Base-by-base conservation (phyloP, 2,329 filamentous ascomycete genomes). In the Elsinoe necatrix region DNA sequence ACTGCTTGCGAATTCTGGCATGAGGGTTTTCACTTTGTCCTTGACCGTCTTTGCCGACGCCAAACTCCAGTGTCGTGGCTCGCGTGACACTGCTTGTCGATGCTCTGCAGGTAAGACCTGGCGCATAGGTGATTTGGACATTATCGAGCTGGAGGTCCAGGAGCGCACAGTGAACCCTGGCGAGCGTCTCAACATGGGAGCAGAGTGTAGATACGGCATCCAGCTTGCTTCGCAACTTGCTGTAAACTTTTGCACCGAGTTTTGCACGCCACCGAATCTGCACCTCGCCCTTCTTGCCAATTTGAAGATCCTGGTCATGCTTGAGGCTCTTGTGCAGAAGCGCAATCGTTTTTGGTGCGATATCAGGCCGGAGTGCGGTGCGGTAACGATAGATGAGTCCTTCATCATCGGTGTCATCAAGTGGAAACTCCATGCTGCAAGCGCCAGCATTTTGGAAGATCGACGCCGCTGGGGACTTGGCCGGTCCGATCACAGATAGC, bases 381-480 rank as follows among this genome's bases (percentile, higher is more conserved):
- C 54, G 54, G 21, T 21, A 48, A 4, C 12, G 16, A 16, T 48
- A 56, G 48, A 52, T 52, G 9, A 39, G 16, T n/a, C 48, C 48
- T 21, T 23, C 29, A n/a, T 23, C 29, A 18, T 52, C 48, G 25
- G 14, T n/a, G n/a, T 52, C 48, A n/a, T 35, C 29, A 16, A n/a
- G 31, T 8, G 48, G 48, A 6, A 52, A n/a, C 2, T 52, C 31
- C 48, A 52, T 35, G 20, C 18, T 34, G 9, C 25, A 25, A 5
- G 45, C 23, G 25, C 45, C 45, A 25, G 45, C 27, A 25, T 14
- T 31, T 11, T 31, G 29, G 25, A 50, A 50, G 3, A 50, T 43
- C 9, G 39, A 11, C 16, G 20, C 20, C 16, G 21, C 2, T 20
- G 27, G 12, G 8, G 6, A 23, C 29, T 18, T 39, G 21, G 16